These are phyloP conservation scores for Suhomyces kilbournensis DNA, from an alignment of 805 yeast genomes.

Conservation along the genomic window DNA sequence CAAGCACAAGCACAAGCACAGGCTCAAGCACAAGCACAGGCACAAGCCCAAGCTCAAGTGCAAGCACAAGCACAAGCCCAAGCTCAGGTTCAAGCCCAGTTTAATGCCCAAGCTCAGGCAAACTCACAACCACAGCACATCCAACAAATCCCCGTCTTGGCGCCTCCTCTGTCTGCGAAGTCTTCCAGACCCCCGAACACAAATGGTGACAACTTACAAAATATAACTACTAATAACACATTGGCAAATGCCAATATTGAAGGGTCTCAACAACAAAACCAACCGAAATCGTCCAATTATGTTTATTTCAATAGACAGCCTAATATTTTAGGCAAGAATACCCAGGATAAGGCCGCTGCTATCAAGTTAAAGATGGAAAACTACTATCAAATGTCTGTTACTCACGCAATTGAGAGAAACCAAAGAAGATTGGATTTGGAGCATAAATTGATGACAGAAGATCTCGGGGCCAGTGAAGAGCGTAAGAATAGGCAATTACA, in stretches of 20 bases:
- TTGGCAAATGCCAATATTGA: constrained; percentile 12
- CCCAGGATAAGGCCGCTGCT: constrained; percentile 83
- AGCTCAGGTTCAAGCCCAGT: background rate
- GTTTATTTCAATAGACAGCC: constrained; percentile 83
- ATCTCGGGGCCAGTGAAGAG: constrained; percentile 69
- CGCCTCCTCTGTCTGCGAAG: constrained; percentile 1
- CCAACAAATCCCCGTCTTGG: constrained; percentile 65
- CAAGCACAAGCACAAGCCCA: constrained; percentile 6
- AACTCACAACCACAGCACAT: constrained; percentile 10
- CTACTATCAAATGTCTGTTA: constrained; percentile 79
- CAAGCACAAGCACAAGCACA: constrained; percentile 13
- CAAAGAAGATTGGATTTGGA: constrained; percentile 87
- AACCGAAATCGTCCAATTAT: constrained; percentile 37
- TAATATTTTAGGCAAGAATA: constrained; percentile 62
- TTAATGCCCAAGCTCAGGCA: background rate
- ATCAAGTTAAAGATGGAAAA: constrained; percentile 80
- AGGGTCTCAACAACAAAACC: constrained; percentile 7
- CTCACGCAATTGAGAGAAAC: constrained; percentile 92
- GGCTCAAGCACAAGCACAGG: constrained; percentile 11
- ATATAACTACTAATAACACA: constrained; percentile 14
- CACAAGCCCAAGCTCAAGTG: constrained; percentile 9
- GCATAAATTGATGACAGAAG: constrained; percentile 63
- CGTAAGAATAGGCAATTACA: constrained; percentile 78
- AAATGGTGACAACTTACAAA: constrained; percentile 2
- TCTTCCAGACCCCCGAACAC: background rate